Evolutionary conservation across 78 protist species (phyloP).

Genomic region (Pigoraptor vietnamica): DNA sequence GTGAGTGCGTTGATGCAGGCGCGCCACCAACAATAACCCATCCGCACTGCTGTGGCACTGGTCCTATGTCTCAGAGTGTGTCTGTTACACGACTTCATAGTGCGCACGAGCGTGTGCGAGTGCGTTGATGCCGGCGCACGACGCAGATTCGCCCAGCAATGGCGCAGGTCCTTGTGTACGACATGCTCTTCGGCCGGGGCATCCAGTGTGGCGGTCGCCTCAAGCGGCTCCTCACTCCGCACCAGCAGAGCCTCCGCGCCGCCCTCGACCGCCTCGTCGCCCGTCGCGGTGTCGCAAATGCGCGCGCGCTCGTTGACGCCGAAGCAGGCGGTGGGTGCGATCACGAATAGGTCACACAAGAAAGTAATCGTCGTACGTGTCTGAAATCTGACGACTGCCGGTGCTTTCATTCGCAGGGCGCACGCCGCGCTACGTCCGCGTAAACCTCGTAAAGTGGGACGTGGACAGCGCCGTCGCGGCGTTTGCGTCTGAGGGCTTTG

Average conservation of each 20-base stretch:
- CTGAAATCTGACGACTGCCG: no score
- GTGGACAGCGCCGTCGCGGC: slow-evolving; percentile 7
- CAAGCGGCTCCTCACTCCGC: no score
- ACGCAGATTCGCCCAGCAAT: no score
- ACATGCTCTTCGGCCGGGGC: not conserved
- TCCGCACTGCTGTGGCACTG: no score
- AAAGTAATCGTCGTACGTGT: no score
- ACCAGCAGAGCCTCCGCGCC: not conserved
- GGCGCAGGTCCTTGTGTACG: no score
- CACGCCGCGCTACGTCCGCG: slow-evolving; percentile 41
- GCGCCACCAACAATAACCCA: not conserved
- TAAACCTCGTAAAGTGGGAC: slow-evolving; percentile 15
- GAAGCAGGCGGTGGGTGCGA: no score
- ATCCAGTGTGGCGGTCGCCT: not conserved
- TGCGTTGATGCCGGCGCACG: no score
- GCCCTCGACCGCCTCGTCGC: not conserved
- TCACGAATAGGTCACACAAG: no score
- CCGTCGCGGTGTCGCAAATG: not conserved
- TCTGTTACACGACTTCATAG: no score
- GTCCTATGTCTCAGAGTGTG: no score
- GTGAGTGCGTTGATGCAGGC: not conserved
- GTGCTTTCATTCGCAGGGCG: not conserved
- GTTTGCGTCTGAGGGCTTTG: not conserved
- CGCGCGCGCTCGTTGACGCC: not conserved
- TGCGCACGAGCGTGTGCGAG: no score